Conservation (phyloP, 2,329 filamentous ascomycete species). For the Coniosporium tulheliwenetii region DNA sequence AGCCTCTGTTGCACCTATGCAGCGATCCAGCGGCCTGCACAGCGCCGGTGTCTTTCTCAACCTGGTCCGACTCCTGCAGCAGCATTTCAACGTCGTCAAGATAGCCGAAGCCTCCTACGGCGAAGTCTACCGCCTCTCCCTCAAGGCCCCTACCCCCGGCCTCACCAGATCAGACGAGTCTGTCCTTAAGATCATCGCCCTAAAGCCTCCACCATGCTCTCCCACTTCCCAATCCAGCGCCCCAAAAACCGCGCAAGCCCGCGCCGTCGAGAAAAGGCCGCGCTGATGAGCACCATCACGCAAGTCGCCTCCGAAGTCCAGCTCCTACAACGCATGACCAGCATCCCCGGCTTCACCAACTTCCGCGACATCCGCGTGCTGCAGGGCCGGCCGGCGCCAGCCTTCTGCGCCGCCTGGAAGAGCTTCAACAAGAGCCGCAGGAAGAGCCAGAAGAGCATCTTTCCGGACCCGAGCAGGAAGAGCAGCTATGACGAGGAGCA, state of each 20-base stretch:
- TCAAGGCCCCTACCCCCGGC: slow-evolving; percentile 11
- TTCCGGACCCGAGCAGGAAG: slow-evolving; percentile 40
- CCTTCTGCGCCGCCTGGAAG: slow-evolving; percentile 32
- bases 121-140: slow-evolving; percentile 45
- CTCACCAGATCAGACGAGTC: slow-evolving; percentile 22
- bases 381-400: slow-evolving; percentile 36
- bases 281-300: slow-evolving; percentile 26
- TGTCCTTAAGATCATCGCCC: slow-evolving; percentile 31
- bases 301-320: slow-evolving; percentile 31
- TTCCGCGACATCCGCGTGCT: slow-evolving; percentile 44
- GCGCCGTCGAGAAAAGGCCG: slow-evolving; percentile 26
- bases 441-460: slow-evolving; percentile 29
- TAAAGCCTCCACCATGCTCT: slow-evolving; percentile 20
- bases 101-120: slow-evolving; percentile 52
- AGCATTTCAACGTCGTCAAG: slow-evolving; percentile 37
- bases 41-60: slow-evolving; percentile 15
- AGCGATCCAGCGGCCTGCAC: slow-evolving; percentile 7
- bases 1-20: slow-evolving; percentile 15
- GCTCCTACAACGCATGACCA: slow-evolving; percentile 41
- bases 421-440: slow-evolving; percentile 25
- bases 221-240: slow-evolving; percentile 16
- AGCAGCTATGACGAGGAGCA: slow-evolving; percentile 37
- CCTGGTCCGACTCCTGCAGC: slow-evolving; percentile 25
- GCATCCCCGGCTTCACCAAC: slow-evolving; percentile 46
- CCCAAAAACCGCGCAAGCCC: slow-evolving; percentile 27